Conservation (phyloP, 495 filamentous ascomycete genomes). For the Podospora sp. region DNA sequence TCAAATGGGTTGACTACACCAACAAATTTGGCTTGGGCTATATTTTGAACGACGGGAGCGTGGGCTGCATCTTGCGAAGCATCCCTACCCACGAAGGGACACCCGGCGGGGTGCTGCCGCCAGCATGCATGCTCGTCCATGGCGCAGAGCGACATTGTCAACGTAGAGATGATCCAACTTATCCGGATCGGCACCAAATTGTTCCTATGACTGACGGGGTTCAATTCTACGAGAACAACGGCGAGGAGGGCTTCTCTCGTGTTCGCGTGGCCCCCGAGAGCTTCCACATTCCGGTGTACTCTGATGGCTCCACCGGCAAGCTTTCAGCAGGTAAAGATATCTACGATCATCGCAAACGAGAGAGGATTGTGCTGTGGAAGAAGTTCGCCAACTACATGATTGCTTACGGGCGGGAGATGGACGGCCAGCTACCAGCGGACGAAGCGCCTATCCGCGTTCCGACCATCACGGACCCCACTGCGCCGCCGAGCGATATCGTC, state of each 20-base stretch:
- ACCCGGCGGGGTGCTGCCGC: conserved; percentile 57
- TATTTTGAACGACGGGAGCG: conserved; percentile 79
- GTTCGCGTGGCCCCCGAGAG: conserved; percentile 62
- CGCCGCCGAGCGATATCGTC: conserved; percentile 63
- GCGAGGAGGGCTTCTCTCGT: conserved; percentile 64
- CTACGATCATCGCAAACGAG: conserved; percentile 70
- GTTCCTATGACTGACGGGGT: conserved; percentile 65
- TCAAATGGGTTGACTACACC: conserved; percentile 95
- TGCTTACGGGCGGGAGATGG: conserved; percentile 56
- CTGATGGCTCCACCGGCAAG: conserved; percentile 57
- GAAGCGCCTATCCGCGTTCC: conserved; percentile 51
- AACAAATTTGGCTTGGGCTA: conserved; percentile 89
- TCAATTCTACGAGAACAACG: conserved; percentile 79
- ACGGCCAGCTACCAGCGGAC: conserved; percentile 39
- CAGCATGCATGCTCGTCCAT: conserved; percentile 69
- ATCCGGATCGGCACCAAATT: conserved; percentile 64
- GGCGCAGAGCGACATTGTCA: conserved; percentile 63
- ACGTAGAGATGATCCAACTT: conserved; percentile 55
- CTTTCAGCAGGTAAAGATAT: conserved; percentile 55
- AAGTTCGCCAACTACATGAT: conserved; percentile 97
- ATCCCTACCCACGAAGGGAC: conserved; percentile 50
- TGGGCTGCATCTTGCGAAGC: conserved; percentile 75
- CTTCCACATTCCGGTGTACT: conserved; percentile 57
- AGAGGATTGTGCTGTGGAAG: conserved; percentile 78
- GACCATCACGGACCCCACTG: conserved; percentile 50